Base-by-base conservation (phyloP, 495 filamentous ascomycete species). In the Penicillium pulvis region DNA sequence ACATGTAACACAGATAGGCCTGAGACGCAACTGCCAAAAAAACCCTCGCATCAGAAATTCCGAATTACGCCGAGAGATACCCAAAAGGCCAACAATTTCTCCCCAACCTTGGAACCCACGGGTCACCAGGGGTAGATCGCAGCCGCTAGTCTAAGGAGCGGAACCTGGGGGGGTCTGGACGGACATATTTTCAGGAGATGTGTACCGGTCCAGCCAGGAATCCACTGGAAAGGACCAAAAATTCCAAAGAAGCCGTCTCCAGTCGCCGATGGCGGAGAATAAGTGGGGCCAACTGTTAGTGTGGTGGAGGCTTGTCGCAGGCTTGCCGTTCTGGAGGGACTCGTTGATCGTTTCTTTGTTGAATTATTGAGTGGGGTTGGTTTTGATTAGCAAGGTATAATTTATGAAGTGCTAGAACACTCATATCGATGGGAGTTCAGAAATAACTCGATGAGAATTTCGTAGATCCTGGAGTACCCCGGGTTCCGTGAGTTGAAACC, bases 181-280 rank as follows among this genome's bases (percentile, higher is more conserved):
- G 46, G 46, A n/a, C 24, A n/a, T 41, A 6, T 23, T 41, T 41
- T 52, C 35, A 36, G 31, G 49, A 39, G 30, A 33, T 24, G 45
- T 9, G 47, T 24, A 24, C 2, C 19, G 19, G 43, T 24, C 43
- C 43, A 46, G 43, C 17, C 43, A 46, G 43, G 43, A 46, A 20
- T 19, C 8, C 7, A 24, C 43, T 23, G 43, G 19, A 46, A 46
- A 46, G 9, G 20, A 46, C 4, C 19, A 24, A 24, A 46, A 49
- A 31, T 31, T 16, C 14, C 30, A 49, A 49, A 49, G 24, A 52
- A 52, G 31, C 52, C 44, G 50, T 51, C 55, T 50, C 39, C 33
- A 59, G 57, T 12, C 49, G 51, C 62, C 58, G 58, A 61, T 58
- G 62, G 62, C 58, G 62, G 62, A 64, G 62, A 57, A 61, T n/a